Base-by-base conservation (phyloP, 768 basidiomycete species). In the Neoboletus magnificus region DNA sequence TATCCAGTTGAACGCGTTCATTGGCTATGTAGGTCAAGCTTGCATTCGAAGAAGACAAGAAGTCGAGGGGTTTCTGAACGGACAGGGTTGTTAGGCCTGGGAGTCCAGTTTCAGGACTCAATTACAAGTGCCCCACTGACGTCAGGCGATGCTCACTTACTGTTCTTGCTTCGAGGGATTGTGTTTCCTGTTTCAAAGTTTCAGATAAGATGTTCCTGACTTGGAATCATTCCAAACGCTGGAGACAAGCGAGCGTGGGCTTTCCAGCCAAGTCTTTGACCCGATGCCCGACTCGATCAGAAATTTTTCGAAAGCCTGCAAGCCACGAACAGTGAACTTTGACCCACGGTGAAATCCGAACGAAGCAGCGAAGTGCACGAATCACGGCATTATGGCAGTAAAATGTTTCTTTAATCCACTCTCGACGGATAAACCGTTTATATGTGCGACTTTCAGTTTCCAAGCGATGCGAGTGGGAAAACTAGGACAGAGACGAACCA, bases 31-130 rank as follows among this genome's bases (percentile, higher is more conserved):
- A 84, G 82, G 81, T 82, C 18, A 73, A 76, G 56, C 69, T 71
- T 46, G 71, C 79, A 3, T 84, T 81, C 35, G 73, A 81, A 57
- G 78, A 81, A 50, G 80, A 80, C 44, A 72, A 72, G 43, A 61
- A 49, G 32, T 48, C 15, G 20, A 57, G 57, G 35, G 45, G 29
- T 33, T 25, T 58, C 29, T 66, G 33, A 60, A n/a, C 4, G 22
- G 8, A 37, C 9, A 18, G 36, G 16, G 16, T 37, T 18, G 16
- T 0, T 5, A 12, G 0, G 36, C 16, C n/a, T n/a, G 35, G 13
- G 8, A 5, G 35, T 35, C 35, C 16, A 11, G 39, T 20, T 40
- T 40, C 1, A 11, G n/a, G 39, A n/a, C 4, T 39, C n/a, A 10
- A 39, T 33, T 33, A 5, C 33, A 5, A 33, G 13, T 33, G 33